Evolutionary conservation across 202 grass and related monocot genomes (phyloP), one percentile per base, ranked within the genome.

Genomic region (Bolboschoenoplectus hybrid): DNA sequence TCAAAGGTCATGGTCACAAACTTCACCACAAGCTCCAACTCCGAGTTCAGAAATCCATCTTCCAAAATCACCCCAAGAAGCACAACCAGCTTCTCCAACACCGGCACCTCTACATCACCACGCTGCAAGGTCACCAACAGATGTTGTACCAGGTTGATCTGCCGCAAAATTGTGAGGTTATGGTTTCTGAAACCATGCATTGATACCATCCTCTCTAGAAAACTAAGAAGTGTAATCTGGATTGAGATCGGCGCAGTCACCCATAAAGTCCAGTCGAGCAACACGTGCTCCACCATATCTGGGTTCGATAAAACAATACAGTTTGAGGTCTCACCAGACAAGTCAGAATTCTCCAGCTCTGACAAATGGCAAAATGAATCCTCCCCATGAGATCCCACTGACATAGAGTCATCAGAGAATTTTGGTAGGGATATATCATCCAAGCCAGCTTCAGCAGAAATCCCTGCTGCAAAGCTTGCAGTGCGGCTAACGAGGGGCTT

Each of bases 1-100:
- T 99, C 97, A 88, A 99, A 99, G 70, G 97, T 99, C 97, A 99
- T 97, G 57, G 95, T 99, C 87, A 99, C 91, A 86, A 99, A 99
- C 84, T 91, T 97, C 46, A 99, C 91, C 87, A 99, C 97, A 64
- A 99, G 89, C 80, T 99, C 97, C 84, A 99, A 88, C 77, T 99
- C 97, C 0, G 97, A 94, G 91, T 86, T 89, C 87, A 99, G 86
- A 94, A 97, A 99, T 81, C 97, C 97, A 86, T 99, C 92, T 86
- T 99, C 97, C 85, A 99, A 88, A 91, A 99, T 99, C 68, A 99
- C 93, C 89, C 97, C 97, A 50, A 99, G 97, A 67, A 99, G 87
- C 66, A 99, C 93, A 81, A 99, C 97, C 87, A 99, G 89, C 86
- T 99, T 99, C 82, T 99, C 97, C 81, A 99, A 68, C 85, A 99